phyloP scores from a whole-genome alignment of 257 asterid species.

The Solanum corneliomulleri region DNA sequence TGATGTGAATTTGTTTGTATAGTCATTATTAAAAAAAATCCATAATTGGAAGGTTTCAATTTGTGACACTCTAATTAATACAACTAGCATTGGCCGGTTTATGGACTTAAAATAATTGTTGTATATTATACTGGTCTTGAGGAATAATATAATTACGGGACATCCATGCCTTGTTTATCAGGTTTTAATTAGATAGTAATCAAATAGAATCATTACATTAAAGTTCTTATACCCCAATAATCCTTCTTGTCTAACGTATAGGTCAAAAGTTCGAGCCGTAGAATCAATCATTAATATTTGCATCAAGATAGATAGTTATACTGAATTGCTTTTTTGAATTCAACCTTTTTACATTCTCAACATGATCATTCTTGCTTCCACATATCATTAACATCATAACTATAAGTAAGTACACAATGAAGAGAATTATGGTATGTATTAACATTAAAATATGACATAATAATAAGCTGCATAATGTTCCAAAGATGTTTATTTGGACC shows the following conservation, averaged over 20 bases:
- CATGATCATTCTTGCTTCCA: background rate
- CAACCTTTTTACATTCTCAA: background rate
- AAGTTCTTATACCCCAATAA: background rate
- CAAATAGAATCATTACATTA: background rate
- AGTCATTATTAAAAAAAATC: background rate
- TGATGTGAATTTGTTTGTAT: background rate
- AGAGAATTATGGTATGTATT: background rate
- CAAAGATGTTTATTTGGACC: background rate
- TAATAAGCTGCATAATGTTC: background rate
- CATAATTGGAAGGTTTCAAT: background rate
- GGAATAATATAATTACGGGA: background rate
- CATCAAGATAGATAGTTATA: fast-evolving
- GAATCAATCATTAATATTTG: background rate
- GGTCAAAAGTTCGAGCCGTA: background rate
- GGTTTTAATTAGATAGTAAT: background rate
- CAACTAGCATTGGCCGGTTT: background rate
- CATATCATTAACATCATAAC: background rate
- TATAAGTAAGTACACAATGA: background rate
- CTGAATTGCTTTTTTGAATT: background rate
- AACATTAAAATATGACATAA: background rate
- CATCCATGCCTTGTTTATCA: background rate
- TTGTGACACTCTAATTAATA: background rate
- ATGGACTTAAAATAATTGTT: background rate
- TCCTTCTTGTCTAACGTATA: background rate
- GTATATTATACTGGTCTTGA: background rate